Conservation (phyloP, 202 grass and related monocot species). For the Schoenoplectus tabernaemontani region DNA sequence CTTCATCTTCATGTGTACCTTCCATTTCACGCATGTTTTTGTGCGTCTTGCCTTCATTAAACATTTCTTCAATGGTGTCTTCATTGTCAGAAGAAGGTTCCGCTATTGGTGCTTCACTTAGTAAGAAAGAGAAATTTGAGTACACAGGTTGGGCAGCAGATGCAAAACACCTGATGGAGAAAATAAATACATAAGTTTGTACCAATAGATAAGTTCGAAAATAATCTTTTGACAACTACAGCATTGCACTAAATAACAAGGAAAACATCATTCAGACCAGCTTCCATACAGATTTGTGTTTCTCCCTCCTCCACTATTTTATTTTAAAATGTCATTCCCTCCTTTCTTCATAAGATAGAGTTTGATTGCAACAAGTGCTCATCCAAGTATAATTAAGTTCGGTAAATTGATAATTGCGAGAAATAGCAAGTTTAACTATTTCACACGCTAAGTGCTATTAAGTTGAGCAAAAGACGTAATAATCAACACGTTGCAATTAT, state of each 20-base stretch:
- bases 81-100: slow-evolving; percentile 49
- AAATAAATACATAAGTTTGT: background rate
- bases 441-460: background rate
- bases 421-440: background rate
- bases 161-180: slow-evolving; percentile 48
- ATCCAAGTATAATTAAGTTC: background rate
- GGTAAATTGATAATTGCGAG: background rate
- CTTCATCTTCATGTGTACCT: slow-evolving; percentile 28
- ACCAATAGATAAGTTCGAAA: background rate
- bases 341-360: background rate
- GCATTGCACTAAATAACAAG: background rate
- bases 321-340: background rate
- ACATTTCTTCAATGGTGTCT: slow-evolving; percentile 22
- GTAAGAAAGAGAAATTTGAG: slow-evolving; percentile 59
- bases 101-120: slow-evolving; percentile 54
- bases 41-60: slow-evolving; percentile 31
- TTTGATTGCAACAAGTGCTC: background rate
- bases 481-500: background rate
- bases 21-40: background rate
- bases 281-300: background rate
- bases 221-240: background rate
- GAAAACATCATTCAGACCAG: background rate
- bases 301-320: background rate
- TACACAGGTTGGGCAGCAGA: slow-evolving; percentile 53
- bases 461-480: background rate